Percentiles rank a stretch among this genome's conserved stretches.
These are phyloP conservation scores for Ophiocordyceps camponoti-rufipedis DNA, from an alignment of 2,329 filamentous ascomycete genomes.

Conservation along the genomic window DNA sequence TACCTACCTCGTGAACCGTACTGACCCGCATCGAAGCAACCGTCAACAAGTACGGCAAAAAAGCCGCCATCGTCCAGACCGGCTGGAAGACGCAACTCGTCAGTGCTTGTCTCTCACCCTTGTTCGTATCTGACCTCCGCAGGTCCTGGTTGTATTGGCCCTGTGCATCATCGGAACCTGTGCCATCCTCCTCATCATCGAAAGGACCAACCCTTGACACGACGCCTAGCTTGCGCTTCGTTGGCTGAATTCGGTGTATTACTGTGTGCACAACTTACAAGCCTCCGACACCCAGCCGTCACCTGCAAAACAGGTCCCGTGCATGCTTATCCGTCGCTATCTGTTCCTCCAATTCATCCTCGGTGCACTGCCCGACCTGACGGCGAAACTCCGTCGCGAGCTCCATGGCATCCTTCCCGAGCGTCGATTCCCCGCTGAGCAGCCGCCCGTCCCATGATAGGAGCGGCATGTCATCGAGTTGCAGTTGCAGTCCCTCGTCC, in stretches of 20 bases:
- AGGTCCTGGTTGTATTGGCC: slow-evolving; percentile 46
- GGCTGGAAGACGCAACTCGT: slow-evolving; percentile 87
- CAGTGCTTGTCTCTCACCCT: slow-evolving; percentile 7
- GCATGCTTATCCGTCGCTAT: slow-evolving; percentile 18
- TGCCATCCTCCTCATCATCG: slow-evolving; percentile 36
- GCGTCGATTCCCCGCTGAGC: slow-evolving; percentile 20
- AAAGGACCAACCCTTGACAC: not conserved
- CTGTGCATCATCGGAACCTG: slow-evolving; percentile 47
- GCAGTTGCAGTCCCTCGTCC: slow-evolving; percentile 21
- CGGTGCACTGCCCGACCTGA: slow-evolving; percentile 48
- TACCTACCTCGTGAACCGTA: not conserved
- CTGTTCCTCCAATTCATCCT: slow-evolving; percentile 8
- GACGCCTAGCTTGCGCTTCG: slow-evolving; percentile 8
- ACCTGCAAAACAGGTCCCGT: slow-evolving; percentile 46
- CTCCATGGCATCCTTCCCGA: slow-evolving; percentile 21
- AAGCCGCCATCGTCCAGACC: slow-evolving; percentile 71
- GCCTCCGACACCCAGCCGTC: not conserved
- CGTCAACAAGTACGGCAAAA: slow-evolving; percentile 62
- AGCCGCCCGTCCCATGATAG: slow-evolving; percentile 44
- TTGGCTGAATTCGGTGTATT: too few species aligned
- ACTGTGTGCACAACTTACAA: too few species aligned
- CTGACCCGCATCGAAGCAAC: slow-evolving; percentile 25
- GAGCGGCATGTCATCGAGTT: slow-evolving; percentile 32
- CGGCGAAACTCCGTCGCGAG: slow-evolving; percentile 42
- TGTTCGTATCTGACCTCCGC: not conserved